phyloP scores from a whole-genome alignment of 106 monocot species.

The Iris macrosiphon region DNA sequence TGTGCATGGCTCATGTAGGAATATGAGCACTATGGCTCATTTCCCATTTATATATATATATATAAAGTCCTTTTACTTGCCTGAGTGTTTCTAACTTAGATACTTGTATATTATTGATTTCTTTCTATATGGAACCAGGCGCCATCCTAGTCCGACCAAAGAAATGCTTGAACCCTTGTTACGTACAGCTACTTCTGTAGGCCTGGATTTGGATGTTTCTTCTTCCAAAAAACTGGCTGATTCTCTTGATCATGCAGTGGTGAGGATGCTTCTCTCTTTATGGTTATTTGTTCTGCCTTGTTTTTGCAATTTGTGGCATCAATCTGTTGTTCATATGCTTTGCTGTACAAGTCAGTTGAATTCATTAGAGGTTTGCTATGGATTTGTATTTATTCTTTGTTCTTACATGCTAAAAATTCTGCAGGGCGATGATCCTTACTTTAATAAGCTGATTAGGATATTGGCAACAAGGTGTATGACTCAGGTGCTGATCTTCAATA shows the following conservation, averaged over 20 bases:
- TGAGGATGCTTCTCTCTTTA: constrained; percentile 24
- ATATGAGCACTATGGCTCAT: too few relatives aligned
- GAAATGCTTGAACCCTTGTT: constrained; percentile 98
- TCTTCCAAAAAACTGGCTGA: constrained; percentile 95
- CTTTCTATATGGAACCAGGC: constrained; percentile 38
- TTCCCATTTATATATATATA: too few relatives aligned
- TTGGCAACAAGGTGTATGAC: constrained; percentile 99
- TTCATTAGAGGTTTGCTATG: background rate
- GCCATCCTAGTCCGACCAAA: constrained; percentile 92
- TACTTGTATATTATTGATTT: background rate
- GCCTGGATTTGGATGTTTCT: constrained; percentile 80
- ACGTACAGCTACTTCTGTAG: constrained; percentile 78
- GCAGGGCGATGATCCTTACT: constrained; percentile 95
- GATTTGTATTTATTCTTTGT: background rate
- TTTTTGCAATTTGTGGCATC: background rate
- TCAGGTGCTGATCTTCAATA: constrained; percentile 37
- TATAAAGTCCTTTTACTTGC: too few relatives aligned
- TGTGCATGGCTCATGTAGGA: too few relatives aligned
- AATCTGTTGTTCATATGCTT: background rate
- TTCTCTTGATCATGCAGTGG: constrained; percentile 92
- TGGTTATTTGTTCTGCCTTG: constrained; percentile 1
- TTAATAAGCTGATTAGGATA: constrained; percentile 94
- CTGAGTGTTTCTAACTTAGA: too few relatives aligned
- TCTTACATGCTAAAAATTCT: constrained; percentile 1
- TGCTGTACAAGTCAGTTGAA: too few relatives aligned